A percentile compares a stretch with the other conserved stretches of the same genome.
These are phyloP conservation scores for Cyclospora cayetanensis DNA, from an alignment of 169 alveolate genomes.

Conservation along the genomic window DNA sequence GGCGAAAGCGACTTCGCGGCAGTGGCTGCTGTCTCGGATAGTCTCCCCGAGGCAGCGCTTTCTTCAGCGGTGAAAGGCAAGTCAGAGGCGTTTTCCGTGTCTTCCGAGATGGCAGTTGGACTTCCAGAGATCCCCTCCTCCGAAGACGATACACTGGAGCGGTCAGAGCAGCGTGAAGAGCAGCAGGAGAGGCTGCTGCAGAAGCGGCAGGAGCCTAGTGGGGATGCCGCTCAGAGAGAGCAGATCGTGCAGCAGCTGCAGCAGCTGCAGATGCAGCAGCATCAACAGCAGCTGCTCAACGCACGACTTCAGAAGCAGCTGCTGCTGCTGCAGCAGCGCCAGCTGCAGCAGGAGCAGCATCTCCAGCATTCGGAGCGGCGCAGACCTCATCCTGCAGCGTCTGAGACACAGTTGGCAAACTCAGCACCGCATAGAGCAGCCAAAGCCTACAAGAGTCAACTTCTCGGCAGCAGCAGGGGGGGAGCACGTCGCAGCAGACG, in stretches of 20 bases:
- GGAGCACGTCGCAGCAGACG: not conserved
- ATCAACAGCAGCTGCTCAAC: not conserved
- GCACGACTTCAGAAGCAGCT: not conserved
- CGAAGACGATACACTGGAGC: no score
- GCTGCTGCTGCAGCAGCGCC: not conserved
- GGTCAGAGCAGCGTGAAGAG: not conserved
- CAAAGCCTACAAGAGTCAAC: not conserved
- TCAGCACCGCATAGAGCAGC: not conserved
- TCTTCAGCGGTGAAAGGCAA: no score
- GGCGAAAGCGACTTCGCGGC: no score
- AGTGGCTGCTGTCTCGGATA: no score
- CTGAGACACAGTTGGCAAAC: not conserved
- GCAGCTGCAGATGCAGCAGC: not conserved
- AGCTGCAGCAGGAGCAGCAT: not conserved
- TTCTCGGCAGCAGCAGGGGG: slow-evolving; percentile 1
- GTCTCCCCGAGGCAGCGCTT: no score
- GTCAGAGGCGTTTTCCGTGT: no score
- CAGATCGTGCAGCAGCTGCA: slow-evolving; percentile 21
- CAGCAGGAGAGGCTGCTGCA: slow-evolving; percentile 19
- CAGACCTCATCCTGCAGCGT: not conserved
- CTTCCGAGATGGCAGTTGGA: no score
- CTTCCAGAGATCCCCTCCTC: no score
- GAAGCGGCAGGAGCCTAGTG: not conserved
- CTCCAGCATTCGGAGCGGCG: not conserved
- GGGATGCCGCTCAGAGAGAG: not conserved